Percentiles rank a stretch among this genome's conserved stretches.
phyloP scores from a whole-genome alignment of 208 protist genomes.

The Leishmania tropica region DNA sequence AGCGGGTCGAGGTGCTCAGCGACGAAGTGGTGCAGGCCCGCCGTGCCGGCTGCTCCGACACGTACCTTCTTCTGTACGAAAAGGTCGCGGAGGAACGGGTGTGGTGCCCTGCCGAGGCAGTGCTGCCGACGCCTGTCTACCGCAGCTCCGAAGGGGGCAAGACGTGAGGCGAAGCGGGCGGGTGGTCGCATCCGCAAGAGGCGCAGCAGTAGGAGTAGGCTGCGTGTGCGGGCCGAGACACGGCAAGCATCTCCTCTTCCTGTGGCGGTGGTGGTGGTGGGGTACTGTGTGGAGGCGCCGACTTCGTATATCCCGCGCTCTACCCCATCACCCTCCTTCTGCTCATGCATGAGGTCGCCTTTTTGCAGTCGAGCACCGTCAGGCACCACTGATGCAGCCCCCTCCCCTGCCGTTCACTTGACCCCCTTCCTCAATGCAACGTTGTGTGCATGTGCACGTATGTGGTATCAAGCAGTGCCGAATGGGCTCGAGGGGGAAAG shows the following conservation, averaged over 20 bases:
- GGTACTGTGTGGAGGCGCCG: background rate
- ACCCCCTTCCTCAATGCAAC: background rate
- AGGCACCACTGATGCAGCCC: background rate
- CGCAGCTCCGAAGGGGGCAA: background rate
- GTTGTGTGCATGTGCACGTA: background rate
- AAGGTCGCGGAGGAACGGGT: constrained; percentile 52
- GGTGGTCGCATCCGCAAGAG: background rate
- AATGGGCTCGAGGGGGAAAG: background rate
- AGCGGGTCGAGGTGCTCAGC: constrained; percentile 30
- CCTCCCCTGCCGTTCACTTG: background rate
- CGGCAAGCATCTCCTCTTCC: background rate
- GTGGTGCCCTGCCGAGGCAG: constrained; percentile 37
- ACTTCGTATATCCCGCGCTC: background rate
- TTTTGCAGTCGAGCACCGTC: background rate
- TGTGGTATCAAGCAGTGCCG: background rate
- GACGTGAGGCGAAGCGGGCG: background rate
- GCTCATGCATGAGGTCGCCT: background rate
- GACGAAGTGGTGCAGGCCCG: constrained; percentile 14
- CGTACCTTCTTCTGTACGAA: constrained; percentile 77
- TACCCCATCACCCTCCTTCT: background rate
- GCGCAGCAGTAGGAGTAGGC: background rate
- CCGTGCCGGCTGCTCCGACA: constrained; percentile 29
- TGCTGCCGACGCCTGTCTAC: constrained; percentile 41
- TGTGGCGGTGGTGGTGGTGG: background rate
- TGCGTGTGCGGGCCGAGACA: background rate